Conservation (phyloP, 352 stramenopile species). For the Pythium aphanidermatum region DNA sequence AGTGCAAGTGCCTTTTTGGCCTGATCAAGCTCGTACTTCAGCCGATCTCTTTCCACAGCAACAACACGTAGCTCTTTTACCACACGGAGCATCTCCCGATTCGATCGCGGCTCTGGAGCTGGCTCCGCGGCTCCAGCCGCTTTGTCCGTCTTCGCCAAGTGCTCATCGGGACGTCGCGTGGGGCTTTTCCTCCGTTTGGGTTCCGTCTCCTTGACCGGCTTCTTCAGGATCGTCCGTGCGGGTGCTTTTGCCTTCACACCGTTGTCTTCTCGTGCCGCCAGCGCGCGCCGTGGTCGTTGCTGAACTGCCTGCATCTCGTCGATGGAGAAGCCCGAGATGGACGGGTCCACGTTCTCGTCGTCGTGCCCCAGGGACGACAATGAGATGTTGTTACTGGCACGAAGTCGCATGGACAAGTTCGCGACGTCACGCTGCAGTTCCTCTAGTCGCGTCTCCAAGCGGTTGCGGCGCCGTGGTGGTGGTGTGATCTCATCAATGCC, state of each 20-base stretch:
- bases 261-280: neutral
- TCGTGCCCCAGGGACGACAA: constrained; percentile 17
- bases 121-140: neutral
- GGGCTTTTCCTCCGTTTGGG: neutral
- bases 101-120: constrained; percentile 5
- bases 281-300: neutral
- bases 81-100: constrained; percentile 16
- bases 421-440: constrained; percentile 74
- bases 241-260: constrained; percentile 7
- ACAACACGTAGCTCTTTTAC: constrained; percentile 58
- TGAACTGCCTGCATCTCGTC: neutral
- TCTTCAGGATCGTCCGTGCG: constrained; percentile 20
- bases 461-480: constrained; percentile 33
- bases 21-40: constrained; percentile 70
- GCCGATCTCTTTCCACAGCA: constrained; percentile 66
- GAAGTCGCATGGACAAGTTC: constrained; percentile 65
- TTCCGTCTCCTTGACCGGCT: neutral
- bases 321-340: constrained; percentile 2
- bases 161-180: constrained; percentile 18
- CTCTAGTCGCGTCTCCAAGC: constrained; percentile 54
- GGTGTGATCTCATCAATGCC: constrained; percentile 26
- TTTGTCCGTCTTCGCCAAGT: constrained; percentile 12
- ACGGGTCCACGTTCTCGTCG: neutral
- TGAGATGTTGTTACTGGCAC: constrained; percentile 23
- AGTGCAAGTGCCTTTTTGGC: constrained; percentile 32